Base-by-base conservation (phyloP, 108 stramenopile species). In the Mayamaea pseudoterrestris region DNA sequence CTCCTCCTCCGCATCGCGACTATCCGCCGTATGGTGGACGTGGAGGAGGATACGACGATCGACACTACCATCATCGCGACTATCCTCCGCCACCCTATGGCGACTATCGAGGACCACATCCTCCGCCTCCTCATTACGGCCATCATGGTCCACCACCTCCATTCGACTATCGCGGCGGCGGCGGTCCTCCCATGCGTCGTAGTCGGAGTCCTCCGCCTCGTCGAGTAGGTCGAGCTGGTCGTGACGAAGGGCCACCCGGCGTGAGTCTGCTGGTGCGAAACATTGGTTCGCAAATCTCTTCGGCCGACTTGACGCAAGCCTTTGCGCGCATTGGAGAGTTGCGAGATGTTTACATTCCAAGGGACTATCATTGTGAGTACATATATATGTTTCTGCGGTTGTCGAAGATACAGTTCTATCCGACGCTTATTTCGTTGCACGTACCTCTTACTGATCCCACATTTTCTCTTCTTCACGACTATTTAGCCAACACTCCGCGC, bases 301-400 rank as follows among this genome's bases (percentile, higher is more conserved):
- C 78, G 9, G 62, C 68, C 43, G 88, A 90, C 49, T 61, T 90
- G 11, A 70, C 72, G 41, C 25, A 22, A 35, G 88, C 88, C 0
- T 90, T 90, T 60, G 81, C 78, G 7, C 65, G 83, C 5, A 90
- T 90, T 50, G 88, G 88, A 1, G 81, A 85, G 46, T 70, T 90
- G 4, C 73, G 83, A 24, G 88, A 90, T 58, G 81, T 90, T 20
- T 90, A 90, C 64, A 85, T 90, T 55, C 88, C 88, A 30, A 65
- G 80, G 3, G 88, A 89, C 43, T n/a, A n/a, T n/a, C n/a, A n/a
- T n/a, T n/a, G n/a, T n/a, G n/a, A n/a, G n/a, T n/a, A n/a, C n/a
- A n/a, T n/a, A n/a, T n/a, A n/a, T n/a, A n/a, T n/a, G n/a, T n/a
- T n/a, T n/a, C n/a, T n/a, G n/a, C n/a, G n/a, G n/a, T n/a, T n/a